Evolutionary conservation across 2,329 filamentous ascomycete species (phyloP).

Genomic region (Delphinella strobiligena): DNA sequence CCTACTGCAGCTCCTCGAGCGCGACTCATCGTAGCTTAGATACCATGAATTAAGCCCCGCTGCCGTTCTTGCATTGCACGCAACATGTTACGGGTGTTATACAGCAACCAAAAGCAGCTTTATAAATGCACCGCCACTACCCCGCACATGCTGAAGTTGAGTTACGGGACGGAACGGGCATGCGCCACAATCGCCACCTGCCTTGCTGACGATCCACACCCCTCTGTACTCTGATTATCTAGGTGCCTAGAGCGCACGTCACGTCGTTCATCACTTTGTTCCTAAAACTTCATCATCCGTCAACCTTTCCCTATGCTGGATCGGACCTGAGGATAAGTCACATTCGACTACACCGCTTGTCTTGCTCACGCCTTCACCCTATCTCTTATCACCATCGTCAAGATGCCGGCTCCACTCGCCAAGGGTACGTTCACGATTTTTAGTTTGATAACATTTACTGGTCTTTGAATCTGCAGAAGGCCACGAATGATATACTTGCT

Average conservation of each 20-base stretch:
- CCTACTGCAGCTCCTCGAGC: too few relatives aligned
- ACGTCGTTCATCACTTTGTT: not conserved
- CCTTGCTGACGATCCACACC: not conserved
- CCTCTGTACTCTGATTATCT: not conserved
- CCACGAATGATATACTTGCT: not conserved
- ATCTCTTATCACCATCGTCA: conserved; percentile 2
- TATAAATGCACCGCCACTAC: not conserved
- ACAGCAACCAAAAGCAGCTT: too few relatives aligned
- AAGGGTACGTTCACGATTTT: conserved; percentile 8
- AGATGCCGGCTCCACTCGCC: conserved; percentile 6
- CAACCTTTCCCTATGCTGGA: too few relatives aligned
- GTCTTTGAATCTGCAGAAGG: not conserved
- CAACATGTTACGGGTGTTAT: too few relatives aligned
- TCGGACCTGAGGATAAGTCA: too few relatives aligned
- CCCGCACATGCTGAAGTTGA: not conserved
- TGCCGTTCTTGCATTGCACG: too few relatives aligned
- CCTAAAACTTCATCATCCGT: too few relatives aligned
- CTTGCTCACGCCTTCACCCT: not conserved
- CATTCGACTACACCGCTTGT: too few relatives aligned
- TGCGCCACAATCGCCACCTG: not conserved
- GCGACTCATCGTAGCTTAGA: too few relatives aligned
- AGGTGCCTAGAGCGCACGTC: not conserved
- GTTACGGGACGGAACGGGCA: not conserved
- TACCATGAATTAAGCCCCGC: too few relatives aligned
- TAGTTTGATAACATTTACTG: not conserved